A percentile compares a stretch with the other conserved stretches of the same genome.
These are phyloP conservation scores for Turnera subulata DNA, from an alignment of 345 rosid genomes.

Conservation along the genomic window DNA sequence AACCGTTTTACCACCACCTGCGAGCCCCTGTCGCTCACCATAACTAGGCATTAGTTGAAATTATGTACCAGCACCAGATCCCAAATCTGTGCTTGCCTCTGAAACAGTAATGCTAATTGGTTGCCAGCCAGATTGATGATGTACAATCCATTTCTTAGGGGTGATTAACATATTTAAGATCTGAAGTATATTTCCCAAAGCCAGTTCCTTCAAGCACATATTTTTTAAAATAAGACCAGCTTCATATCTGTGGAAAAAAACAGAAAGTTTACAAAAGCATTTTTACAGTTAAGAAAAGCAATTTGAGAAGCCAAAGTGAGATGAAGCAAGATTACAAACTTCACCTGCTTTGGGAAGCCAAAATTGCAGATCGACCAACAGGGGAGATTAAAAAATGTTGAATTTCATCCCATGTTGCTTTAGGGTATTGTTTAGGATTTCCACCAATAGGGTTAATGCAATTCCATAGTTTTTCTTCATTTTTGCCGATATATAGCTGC, in stretches of 20 bases:
- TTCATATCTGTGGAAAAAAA: slow-evolving; percentile 49
- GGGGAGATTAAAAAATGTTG: slow-evolving; percentile 53
- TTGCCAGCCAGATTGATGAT: slow-evolving; percentile 71
- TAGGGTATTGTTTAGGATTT: slow-evolving; percentile 44
- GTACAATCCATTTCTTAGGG: slow-evolving; percentile 65
- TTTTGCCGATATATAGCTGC: slow-evolving; percentile 61
- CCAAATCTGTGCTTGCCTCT: slow-evolving; percentile 15
- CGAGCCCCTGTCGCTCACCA: slow-evolving; percentile 3
- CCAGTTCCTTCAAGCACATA: slow-evolving; percentile 52
- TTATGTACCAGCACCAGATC: not conserved
- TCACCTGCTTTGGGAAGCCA: slow-evolving; percentile 72
- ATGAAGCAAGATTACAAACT: not conserved
- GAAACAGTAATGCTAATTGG: slow-evolving; percentile 54
- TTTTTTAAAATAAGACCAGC: slow-evolving; percentile 60
- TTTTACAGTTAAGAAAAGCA: not conserved
- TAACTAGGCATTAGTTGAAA: not conserved
- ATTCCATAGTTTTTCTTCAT: slow-evolving; percentile 67
- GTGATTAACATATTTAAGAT: slow-evolving; percentile 55
- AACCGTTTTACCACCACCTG: not conserved
- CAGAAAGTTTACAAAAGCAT: not conserved
- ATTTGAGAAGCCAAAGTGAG: not conserved
- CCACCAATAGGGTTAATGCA: slow-evolving; percentile 73
- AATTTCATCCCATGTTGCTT: slow-evolving; percentile 61
- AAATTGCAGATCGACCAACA: slow-evolving; percentile 44
- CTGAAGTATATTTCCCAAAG: slow-evolving; percentile 63